These are phyloP conservation scores for Pseudoperonospora humuli DNA, from an alignment of 352 stramenopile genomes.

Conservation along the genomic window DNA sequence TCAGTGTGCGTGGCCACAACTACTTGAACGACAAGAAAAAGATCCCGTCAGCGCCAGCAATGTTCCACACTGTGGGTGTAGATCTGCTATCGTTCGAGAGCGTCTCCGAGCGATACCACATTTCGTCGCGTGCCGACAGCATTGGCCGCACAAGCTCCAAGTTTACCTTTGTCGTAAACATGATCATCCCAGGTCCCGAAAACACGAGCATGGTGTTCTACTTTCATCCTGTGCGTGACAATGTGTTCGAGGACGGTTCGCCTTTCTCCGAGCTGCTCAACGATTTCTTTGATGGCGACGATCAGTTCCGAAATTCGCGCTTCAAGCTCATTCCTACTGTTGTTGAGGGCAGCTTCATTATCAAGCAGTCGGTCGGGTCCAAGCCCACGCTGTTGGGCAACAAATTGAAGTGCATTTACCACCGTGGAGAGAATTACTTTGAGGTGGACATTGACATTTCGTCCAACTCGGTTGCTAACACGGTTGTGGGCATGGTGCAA, in stretches of 20 bases:
- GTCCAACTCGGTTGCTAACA: slow-evolving; percentile 88
- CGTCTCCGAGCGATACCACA: slow-evolving; percentile 62
- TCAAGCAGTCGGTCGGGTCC: slow-evolving; percentile 91
- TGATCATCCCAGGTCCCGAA: slow-evolving; percentile 77
- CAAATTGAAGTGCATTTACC: slow-evolving; percentile 91
- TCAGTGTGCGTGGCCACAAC: slow-evolving; percentile 80
- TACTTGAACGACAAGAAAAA: slow-evolving; percentile 90
- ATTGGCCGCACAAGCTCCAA: slow-evolving; percentile 63
- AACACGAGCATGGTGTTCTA: slow-evolving; percentile 84
- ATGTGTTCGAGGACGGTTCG: slow-evolving; percentile 83
- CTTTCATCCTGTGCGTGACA: slow-evolving; percentile 72
- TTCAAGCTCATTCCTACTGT: slow-evolving; percentile 98
- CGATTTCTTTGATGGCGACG: slow-evolving; percentile 90
- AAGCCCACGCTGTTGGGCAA: slow-evolving; percentile 95
- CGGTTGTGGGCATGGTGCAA: slow-evolving; percentile 84
- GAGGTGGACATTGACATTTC: slow-evolving; percentile 95
- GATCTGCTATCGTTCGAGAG: slow-evolving; percentile 77
- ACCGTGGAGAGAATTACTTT: slow-evolving; percentile 89
- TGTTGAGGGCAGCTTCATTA: slow-evolving; percentile 95
- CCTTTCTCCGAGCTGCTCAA: slow-evolving; percentile 84
- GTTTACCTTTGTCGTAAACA: slow-evolving; percentile 88
- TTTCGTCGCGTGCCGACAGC: slow-evolving; percentile 59
- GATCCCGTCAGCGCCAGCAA: slow-evolving; percentile 49
- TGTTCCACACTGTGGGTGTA: slow-evolving; percentile 77
- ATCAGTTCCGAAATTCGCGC: slow-evolving; percentile 92